A percentile compares a stretch with the other conserved stretches of the same genome.
These are phyloP conservation scores for Ceratocystis destructans DNA, from an alignment of 2,329 filamentous ascomycete genomes.

Conservation along the genomic window DNA sequence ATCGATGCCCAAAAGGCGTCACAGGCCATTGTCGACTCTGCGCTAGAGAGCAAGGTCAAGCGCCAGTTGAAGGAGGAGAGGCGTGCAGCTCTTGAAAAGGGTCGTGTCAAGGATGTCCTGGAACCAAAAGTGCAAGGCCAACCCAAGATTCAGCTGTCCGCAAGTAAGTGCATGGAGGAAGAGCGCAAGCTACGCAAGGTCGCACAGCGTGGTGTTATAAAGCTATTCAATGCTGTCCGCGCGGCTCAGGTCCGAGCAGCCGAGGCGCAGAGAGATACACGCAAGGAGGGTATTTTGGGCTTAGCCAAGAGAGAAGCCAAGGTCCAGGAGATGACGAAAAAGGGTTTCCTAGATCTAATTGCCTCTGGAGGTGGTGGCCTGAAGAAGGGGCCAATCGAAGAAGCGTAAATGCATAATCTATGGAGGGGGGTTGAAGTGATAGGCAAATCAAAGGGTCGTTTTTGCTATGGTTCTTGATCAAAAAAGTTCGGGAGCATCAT, in stretches of 20 bases:
- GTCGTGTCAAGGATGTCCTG: conserved; percentile 75
- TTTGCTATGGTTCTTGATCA: conserved; percentile 4
- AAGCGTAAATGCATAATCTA: conserved; percentile 32
- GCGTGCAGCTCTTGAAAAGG: conserved; percentile 67
- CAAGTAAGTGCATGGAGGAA: conserved; percentile 40
- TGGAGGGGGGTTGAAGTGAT: not conserved
- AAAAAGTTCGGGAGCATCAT: conserved; percentile 3
- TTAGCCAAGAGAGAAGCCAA: conserved; percentile 70
- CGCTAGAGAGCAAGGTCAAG: conserved; percentile 68
- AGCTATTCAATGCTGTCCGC: conserved; percentile 89
- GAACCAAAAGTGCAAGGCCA: conserved; percentile 12
- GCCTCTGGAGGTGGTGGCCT: conserved; percentile 46
- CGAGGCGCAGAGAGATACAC: conserved; percentile 56
- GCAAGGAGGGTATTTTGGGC: conserved; percentile 62
- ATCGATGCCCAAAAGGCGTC: conserved; percentile 58
- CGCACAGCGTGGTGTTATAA: conserved; percentile 84
- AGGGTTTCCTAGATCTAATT: conserved; percentile 90
- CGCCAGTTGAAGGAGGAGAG: conserved; percentile 69
- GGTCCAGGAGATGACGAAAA: conserved; percentile 90
- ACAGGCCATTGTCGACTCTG: conserved; percentile 57
- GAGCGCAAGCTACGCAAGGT: conserved; percentile 76
- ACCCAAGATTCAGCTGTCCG: conserved; percentile 22
- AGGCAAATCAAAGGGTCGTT: not conserved
- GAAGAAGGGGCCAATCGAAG: conserved; percentile 46
- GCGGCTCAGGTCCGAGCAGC: conserved; percentile 81